phyloP scores from a whole-genome alignment of 2,329 filamentous ascomycete species.

The Phialocephala subalpina region DNA sequence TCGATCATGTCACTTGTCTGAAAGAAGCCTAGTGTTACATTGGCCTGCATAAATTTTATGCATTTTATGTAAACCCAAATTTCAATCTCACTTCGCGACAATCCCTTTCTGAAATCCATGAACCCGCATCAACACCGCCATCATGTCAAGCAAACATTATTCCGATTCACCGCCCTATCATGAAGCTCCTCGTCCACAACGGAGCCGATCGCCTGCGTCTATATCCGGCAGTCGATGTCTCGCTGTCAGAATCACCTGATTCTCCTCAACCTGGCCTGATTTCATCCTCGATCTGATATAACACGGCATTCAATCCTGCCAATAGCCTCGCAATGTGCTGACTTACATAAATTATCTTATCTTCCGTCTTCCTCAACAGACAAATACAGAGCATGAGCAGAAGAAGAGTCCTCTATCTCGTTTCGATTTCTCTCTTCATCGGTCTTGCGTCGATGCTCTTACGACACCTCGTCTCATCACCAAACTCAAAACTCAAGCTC shows the following conservation, averaged over 20 bases:
- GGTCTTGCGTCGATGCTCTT: constrained; percentile 29
- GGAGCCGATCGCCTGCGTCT: background rate
- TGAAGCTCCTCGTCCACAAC: background rate
- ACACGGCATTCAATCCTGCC: background rate
- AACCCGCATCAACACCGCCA: background rate
- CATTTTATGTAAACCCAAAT: background rate
- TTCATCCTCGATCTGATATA: constrained; percentile 1
- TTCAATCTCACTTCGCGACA: background rate
- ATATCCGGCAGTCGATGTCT: background rate
- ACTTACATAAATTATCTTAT: background rate
- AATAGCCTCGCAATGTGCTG: background rate
- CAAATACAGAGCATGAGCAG: constrained; percentile 15
- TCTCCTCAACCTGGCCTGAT: constrained; percentile 6
- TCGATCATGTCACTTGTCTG: background rate
- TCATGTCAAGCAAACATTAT: background rate
- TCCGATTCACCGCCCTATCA: background rate
- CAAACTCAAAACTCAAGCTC: background rate
- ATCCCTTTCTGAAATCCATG: background rate
- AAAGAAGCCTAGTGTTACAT: background rate
- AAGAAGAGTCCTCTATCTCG: constrained; percentile 16
- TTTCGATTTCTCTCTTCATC: constrained; percentile 23
- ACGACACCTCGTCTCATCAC: constrained; percentile 12
- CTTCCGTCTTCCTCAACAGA: background rate
- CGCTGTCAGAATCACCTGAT: constrained; percentile 11
- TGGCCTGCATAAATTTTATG: background rate